These are phyloP conservation scores for Populus hybrid DNA, from an alignment of 441 rosid genomes.

Conservation along the genomic window DNA sequence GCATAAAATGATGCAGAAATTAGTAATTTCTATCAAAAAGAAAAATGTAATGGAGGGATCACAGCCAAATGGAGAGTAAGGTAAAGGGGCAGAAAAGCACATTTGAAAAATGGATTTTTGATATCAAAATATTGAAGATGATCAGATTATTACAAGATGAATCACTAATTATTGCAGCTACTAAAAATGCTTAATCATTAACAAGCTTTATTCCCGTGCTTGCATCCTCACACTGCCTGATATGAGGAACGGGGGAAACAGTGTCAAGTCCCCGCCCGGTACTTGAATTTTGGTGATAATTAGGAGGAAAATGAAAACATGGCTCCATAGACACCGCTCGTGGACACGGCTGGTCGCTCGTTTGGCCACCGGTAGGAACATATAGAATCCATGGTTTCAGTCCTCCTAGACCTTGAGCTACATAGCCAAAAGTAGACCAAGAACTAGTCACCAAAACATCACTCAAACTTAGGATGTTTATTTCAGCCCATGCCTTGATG, in stretches of 20 bases:
- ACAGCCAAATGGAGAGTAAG: background rate
- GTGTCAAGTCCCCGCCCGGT: conserved; percentile 2
- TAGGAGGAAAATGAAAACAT: conserved; percentile 30
- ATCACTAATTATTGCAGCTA: background rate
- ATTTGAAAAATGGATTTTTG: background rate
- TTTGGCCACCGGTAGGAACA: background rate
- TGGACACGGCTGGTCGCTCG: conserved; percentile 21
- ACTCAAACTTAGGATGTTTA: conserved; percentile 25
- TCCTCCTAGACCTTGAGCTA: conserved; percentile 34
- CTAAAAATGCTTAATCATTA: background rate
- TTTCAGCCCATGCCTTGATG: conserved; percentile 35
- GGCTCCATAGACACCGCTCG: conserved; percentile 30
- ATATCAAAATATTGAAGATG: background rate
- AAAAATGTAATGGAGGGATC: background rate
- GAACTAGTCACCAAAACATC: conserved; percentile 32
- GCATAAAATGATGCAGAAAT: background rate
- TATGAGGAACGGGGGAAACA: conserved; percentile 18
- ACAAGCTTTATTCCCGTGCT: conserved; percentile 31
- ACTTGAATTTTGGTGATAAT: conserved; percentile 20
- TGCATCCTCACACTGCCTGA: conserved; percentile 39
- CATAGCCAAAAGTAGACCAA: conserved; percentile 38
- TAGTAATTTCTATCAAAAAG: background rate
- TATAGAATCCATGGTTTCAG: conserved; percentile 30
- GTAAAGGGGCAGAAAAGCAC: background rate
- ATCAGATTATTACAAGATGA: background rate